A percentile compares a stretch with the other conserved stretches of the same genome.
Evolutionary conservation across 192 early-diverging fungal species (phyloP).

Genomic region (Linnemannia exigua): DNA sequence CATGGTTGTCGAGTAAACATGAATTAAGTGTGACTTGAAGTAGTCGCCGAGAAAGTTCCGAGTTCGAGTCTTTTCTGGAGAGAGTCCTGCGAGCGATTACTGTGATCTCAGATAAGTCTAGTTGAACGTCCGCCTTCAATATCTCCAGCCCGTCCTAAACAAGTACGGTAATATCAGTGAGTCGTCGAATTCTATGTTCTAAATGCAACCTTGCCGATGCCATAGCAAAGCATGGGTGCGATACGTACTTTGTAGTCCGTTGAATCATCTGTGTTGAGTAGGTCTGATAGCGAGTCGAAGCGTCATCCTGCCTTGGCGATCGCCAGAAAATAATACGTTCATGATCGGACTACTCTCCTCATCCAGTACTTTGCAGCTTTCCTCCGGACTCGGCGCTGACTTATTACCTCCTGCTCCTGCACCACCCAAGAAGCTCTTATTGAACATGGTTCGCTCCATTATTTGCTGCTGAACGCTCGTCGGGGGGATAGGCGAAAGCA

Average conservation of each 20-base stretch:
- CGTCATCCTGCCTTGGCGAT: slow-evolving; percentile 14
- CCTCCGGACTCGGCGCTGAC: not conserved
- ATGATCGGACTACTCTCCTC: slow-evolving; percentile 42
- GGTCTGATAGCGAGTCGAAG: slow-evolving; percentile 11
- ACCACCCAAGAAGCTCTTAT: not conserved
- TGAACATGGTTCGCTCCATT: slow-evolving; percentile 33
- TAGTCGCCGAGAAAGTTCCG: not conserved
- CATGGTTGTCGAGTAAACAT: slow-evolving; percentile 8
- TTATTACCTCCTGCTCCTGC: slow-evolving; percentile 3
- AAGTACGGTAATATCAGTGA: too few relatives aligned
- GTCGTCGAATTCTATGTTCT: too few relatives aligned
- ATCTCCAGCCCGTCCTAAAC: slow-evolving; percentile 10
- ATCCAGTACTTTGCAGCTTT: slow-evolving; percentile 10
- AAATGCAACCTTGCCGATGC: too few relatives aligned
- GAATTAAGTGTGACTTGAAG: slow-evolving; percentile 27
- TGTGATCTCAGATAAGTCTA: slow-evolving; percentile 31
- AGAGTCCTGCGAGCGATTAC: not conserved
- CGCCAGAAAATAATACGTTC: slow-evolving; percentile 30
- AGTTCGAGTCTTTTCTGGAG: not conserved
- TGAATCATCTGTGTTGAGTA: slow-evolving; percentile 10
- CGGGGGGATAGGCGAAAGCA: slow-evolving; percentile 30
- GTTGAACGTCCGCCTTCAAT: slow-evolving; percentile 19
- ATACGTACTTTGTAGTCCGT: slow-evolving; percentile 5
- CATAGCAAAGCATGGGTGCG: too few relatives aligned
- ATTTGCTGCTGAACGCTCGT: slow-evolving; percentile 33